Base-by-base conservation (phyloP, 345 rosid genomes). In the Rubroshorea leprosula region DNA sequence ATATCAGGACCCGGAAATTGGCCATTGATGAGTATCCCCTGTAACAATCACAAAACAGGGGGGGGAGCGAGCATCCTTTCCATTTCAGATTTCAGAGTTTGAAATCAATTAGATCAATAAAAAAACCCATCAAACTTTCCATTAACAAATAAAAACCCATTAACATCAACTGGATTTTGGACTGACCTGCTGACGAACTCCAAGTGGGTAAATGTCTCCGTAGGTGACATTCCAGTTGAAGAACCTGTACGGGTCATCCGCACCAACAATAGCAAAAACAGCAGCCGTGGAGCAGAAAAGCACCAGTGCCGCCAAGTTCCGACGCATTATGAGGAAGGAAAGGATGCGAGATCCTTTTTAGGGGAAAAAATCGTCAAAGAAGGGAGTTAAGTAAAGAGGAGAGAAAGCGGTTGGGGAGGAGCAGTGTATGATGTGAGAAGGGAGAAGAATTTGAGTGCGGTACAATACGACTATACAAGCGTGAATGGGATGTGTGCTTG, bases 1-100 rank as follows among this genome's bases (percentile, higher is more conserved):
- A 85, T 73, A 23, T 85, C 87, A 0, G 92, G 92, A 29, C 92
- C 92, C 19, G 92, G 92, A 54, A 85, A 85, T 60, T 82, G 88
- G 47, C 92, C 84, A 19, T 85, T 82, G 41, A 85, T 82, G 49
- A 85, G 71, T 23, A 85, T 80, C 1, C 92, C 92, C 92, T 85
- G 71, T 65, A 38, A 6, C 41, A 35, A 35, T 35, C 11, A 35
- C 1, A 35, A 35, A 35, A 35, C 7, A 1, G 41, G 9, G 12
- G 12, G n/a, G 41, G 9, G 12, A 35, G 7, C 41, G 12, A 35
- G n/a, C n/a, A n/a, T n/a, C n/a, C n/a, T n/a, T n/a, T n/a, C 41
- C 7, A 35, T 35, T 35, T 35, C 41, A 35, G 12, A 35, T 35
- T 35, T 35, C 5, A 35, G 41, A 35, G 7, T 35, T 6, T 1